Percentiles rank a stretch among this genome's conserved stretches.
These are phyloP conservation scores for Colletotrichum scovillei DNA, from an alignment of 2,329 filamentous ascomycete species.

Conservation along the genomic window DNA sequence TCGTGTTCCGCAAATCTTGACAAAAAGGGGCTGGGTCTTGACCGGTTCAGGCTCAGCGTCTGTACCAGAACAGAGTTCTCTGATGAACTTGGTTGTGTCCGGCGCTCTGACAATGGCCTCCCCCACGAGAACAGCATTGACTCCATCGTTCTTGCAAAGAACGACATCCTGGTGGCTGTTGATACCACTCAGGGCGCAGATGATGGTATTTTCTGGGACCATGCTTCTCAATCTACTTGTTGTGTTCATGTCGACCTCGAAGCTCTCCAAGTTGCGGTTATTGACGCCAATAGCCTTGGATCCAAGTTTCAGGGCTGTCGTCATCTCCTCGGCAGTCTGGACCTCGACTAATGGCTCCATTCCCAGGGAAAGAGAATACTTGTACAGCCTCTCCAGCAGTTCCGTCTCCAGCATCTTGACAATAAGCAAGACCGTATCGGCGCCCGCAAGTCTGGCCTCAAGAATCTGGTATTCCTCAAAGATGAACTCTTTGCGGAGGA, in stretches of 20 bases:
- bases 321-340: constrained; percentile 94
- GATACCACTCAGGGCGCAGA: constrained; percentile 95
- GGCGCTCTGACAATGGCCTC: constrained; percentile 95
- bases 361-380: constrained; percentile 87
- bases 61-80: constrained; percentile 78
- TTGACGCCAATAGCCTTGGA: constrained; percentile 96
- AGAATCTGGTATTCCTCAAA: constrained; percentile 99
- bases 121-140: constrained; percentile 92
- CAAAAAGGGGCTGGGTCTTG: constrained; percentile 67
- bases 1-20: constrained; percentile 96
- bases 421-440: constrained; percentile 93
- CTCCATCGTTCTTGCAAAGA: constrained; percentile 87
- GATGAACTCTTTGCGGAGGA: constrained; percentile 95
- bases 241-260: constrained; percentile 94
- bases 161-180: constrained; percentile 88
- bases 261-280: constrained; percentile 95
- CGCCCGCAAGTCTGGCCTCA: constrained; percentile 90
- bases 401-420: constrained; percentile 94
- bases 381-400: constrained; percentile 81
- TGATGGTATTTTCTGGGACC: constrained; percentile 85
- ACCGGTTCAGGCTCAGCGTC: constrained; percentile 48
- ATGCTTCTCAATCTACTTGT: constrained; percentile 89
- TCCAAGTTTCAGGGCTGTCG: constrained; percentile 84
- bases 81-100: constrained; percentile 85
- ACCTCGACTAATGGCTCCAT: constrained; percentile 99